Conservation (phyloP, 192 early-diverging fungal species). For the Podila minutissima region DNA sequence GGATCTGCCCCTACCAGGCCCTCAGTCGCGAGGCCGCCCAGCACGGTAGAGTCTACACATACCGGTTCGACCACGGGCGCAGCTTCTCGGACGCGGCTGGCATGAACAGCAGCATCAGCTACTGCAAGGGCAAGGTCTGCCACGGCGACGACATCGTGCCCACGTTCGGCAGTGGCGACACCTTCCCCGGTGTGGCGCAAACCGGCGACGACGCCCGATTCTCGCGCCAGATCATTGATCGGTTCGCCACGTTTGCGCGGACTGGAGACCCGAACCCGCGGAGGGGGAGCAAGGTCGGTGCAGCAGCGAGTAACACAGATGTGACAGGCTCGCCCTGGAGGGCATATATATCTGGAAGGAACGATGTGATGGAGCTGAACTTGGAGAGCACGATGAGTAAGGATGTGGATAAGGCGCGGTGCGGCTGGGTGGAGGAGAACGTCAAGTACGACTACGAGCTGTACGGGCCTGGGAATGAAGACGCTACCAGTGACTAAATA, state of each 20-base stretch:
- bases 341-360: background rate
- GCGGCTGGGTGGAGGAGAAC: constrained; percentile 19
- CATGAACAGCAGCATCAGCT: background rate
- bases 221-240: constrained; percentile 21
- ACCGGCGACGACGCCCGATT: constrained; percentile 14
- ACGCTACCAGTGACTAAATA: background rate
- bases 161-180: constrained; percentile 6
- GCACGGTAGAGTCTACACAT: background rate
- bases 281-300: background rate
- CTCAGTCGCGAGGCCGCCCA: constrained; percentile 4
- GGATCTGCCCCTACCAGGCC: background rate
- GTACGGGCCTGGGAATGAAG: background rate
- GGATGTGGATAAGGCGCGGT: background rate
- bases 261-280: constrained; percentile 7
- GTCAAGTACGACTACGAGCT: constrained; percentile 6
- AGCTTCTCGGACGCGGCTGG: background rate
- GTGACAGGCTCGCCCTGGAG: background rate
- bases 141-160: constrained; percentile 14
- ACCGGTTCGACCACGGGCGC: constrained; percentile 8
- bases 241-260: constrained; percentile 9
- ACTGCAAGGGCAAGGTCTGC: background rate
- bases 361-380: background rate
- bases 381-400: background rate
- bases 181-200: background rate
- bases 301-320: background rate